Percentiles rank a stretch among this genome's conserved stretches.
These are phyloP conservation scores for Croton setiger DNA, from an alignment of 441 rosid genomes.

Conservation along the genomic window DNA sequence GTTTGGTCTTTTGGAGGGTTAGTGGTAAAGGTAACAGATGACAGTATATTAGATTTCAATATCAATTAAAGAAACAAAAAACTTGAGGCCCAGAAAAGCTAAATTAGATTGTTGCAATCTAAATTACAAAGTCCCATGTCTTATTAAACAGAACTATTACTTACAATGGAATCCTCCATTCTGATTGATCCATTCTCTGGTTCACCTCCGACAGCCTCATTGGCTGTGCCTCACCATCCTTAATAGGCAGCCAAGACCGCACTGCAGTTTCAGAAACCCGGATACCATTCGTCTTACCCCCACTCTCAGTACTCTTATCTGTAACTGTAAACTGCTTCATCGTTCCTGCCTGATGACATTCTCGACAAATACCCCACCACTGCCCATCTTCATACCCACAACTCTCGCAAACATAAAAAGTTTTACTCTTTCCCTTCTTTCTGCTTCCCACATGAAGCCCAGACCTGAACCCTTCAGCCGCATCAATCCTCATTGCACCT, in stretches of 20 bases:
- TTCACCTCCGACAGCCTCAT: conserved; percentile 54
- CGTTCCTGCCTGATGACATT: conserved; percentile 49
- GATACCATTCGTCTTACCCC: conserved; percentile 35
- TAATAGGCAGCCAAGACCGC: conserved; percentile 64
- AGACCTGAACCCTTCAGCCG: conserved; percentile 20
- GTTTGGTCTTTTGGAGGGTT: too few species aligned
- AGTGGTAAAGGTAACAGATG: too few species aligned
- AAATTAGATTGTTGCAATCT: background rate
- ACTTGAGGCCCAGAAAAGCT: background rate
- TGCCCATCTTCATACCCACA: conserved; percentile 72
- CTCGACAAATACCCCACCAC: conserved; percentile 80
- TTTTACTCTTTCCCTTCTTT: conserved; percentile 58
- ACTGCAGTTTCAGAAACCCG: conserved; percentile 36
- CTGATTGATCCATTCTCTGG: conserved; percentile 46
- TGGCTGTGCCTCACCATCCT: conserved; percentile 43
- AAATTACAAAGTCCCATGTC: background rate
- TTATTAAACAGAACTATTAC: conserved; percentile 18
- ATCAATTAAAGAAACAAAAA: background rate
- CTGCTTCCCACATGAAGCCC: conserved; percentile 34
- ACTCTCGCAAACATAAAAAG: conserved; percentile 55
- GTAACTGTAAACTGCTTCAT: conserved; percentile 48
- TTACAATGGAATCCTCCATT: conserved; percentile 73
- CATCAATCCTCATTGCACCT: conserved; percentile 27
- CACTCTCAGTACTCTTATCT: conserved; percentile 29
- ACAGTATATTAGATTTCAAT: background rate